A percentile compares a stretch with the other conserved stretches of the same genome.
Evolutionary conservation across 2,329 filamentous ascomycete genomes (phyloP).

Genomic region (Aspergillus puulaauensis): DNA sequence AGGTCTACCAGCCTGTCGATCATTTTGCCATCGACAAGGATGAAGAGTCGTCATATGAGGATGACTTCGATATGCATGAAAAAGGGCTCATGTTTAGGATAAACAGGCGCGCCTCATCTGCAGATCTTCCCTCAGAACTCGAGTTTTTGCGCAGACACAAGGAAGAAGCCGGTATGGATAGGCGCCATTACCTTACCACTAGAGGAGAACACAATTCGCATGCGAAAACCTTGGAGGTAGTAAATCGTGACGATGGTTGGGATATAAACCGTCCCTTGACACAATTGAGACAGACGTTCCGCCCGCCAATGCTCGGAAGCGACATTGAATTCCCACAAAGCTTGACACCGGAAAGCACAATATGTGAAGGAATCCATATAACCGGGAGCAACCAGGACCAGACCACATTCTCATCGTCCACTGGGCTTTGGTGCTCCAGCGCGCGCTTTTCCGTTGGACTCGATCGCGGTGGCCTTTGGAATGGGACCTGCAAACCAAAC

Average conservation of each 20-base stretch:
- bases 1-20: constrained; percentile 46
- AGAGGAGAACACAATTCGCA: constrained; percentile 21
- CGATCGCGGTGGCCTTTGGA: constrained; percentile 40
- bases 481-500: constrained; percentile 40
- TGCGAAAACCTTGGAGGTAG: not conserved
- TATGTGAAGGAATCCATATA: constrained; percentile 73
- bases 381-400: constrained; percentile 46
- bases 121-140: constrained; percentile 67
- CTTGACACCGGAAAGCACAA: constrained; percentile 77
- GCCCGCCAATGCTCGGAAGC: constrained; percentile 82
- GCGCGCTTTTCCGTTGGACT: constrained; percentile 49
- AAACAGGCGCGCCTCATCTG: constrained; percentile 45
- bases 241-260: constrained; percentile 16
- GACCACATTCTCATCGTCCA: constrained; percentile 52
- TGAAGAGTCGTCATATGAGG: constrained; percentile 36
- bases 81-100: not conserved
- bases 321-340: constrained; percentile 81
- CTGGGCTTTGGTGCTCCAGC: constrained; percentile 75
- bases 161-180: constrained; percentile 57
- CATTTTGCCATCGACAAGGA: constrained; percentile 47
- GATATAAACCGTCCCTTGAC: constrained; percentile 37
- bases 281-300: constrained; percentile 58
- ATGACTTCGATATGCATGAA: constrained; percentile 13
- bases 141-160: constrained; percentile 78
- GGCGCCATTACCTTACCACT: constrained; percentile 32